Evolutionary conservation across 768 basidiomycete genomes (phyloP), one percentile per base, ranked within the genome.

Genomic region (Brasilioporus rufonigricans): DNA sequence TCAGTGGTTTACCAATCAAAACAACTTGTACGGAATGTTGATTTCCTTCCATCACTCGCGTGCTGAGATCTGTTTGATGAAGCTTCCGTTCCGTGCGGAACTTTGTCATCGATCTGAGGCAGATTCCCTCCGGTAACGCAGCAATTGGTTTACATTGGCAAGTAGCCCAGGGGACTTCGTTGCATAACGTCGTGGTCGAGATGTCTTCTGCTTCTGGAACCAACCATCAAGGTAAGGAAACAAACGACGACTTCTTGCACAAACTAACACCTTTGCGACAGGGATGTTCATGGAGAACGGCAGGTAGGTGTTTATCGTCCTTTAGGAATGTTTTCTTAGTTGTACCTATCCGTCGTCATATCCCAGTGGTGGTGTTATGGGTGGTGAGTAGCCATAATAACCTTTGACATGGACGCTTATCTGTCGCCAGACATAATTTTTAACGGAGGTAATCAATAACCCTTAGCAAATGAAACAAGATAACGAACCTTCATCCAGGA

Each of bases 61-160:
- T 26, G 19, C 52, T 62, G 40, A 66, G 31, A 48, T 52, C 9
- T 9, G 13, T 14, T 21, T 4, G 26, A 9, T 46, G 47, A 32
- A 87, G 84, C 72, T 85, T 82, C 74, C 83, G 86, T 48, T 86
- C 86, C 9, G 77, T 90, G 32, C 74, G 89, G 61, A 90, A 91
- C 70, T 80, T 91, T 53, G 73, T 88, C 47, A 87, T 91, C 60
- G 89, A 91, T 62, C 70, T 84, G 56, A 73, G 73, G 71, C 78
- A 67, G 51, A 79, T 85, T 50, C 80, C 86, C 36, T 72, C 83
- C 2, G 61, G 69, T 14, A 74, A 71, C 12, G 61, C 77, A 59
- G 86, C 82, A 33, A 86, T 82, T n/a, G 88, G 86, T 27, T 73
- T 91, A 31, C 89, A 91, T 60, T 91, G 89, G 89, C 89, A 91